Evolutionary conservation across 495 filamentous ascomycete genomes (phyloP).

Genomic region (Haplographium delicatum): DNA sequence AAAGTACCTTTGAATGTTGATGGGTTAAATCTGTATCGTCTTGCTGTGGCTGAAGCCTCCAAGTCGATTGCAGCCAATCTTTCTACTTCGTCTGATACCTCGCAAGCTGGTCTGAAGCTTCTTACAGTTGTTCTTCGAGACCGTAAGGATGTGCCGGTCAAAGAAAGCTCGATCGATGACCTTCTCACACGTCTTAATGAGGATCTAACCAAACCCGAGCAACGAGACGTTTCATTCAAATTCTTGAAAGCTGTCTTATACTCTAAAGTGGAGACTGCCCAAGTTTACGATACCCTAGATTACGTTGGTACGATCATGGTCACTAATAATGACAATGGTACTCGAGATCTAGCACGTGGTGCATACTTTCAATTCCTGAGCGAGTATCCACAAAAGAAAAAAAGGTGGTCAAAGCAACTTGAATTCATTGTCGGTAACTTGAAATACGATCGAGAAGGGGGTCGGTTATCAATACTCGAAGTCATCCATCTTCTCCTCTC

Average conservation of each 20-base stretch:
- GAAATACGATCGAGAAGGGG: constrained; percentile 81
- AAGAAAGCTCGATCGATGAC: constrained; percentile 77
- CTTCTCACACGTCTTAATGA: constrained; percentile 76
- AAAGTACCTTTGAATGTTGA: constrained; percentile 71
- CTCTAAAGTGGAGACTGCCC: constrained; percentile 75
- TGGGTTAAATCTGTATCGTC: constrained; percentile 69
- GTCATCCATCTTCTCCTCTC: constrained; percentile 73
- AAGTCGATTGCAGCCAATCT: constrained; percentile 58
- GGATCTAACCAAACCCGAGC: constrained; percentile 89
- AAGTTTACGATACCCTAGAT: constrained; percentile 88
- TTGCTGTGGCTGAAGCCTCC: constrained; percentile 74
- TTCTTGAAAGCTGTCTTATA: constrained; percentile 83
- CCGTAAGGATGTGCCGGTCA: constrained; percentile 63
- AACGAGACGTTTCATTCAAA: constrained; percentile 87
- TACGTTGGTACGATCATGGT: constrained; percentile 90
- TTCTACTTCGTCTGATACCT: constrained; percentile 71
- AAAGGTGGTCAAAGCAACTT: constrained; percentile 81
- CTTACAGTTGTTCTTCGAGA: constrained; percentile 82
- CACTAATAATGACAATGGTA: constrained; percentile 81
- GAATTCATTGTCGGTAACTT: constrained; percentile 85
- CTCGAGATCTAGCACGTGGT: constrained; percentile 79
- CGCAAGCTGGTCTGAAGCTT: constrained; percentile 83
- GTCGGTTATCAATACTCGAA: constrained; percentile 88
- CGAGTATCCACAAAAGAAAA: constrained; percentile 88
- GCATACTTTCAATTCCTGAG: constrained; percentile 91